A percentile compares a stretch with the other conserved stretches of the same genome.
phyloP scores from a whole-genome alignment of 2,329 filamentous ascomycete genomes.

The Diaporthe destruens region DNA sequence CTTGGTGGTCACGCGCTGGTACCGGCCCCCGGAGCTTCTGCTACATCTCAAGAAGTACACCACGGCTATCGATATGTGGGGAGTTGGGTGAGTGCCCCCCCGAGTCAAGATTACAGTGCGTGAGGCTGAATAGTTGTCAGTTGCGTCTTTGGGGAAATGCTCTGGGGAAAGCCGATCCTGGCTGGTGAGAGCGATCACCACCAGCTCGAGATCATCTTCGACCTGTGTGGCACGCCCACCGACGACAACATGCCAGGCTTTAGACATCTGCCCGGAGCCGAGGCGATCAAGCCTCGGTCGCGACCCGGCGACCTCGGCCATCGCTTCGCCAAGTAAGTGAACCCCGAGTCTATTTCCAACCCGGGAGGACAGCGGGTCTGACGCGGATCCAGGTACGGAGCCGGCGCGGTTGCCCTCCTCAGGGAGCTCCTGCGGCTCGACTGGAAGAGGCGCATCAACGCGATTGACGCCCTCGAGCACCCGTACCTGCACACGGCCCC shows the following conservation, averaged over 20 bases:
- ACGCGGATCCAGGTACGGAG: conserved; percentile 65
- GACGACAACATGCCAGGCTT: conserved; percentile 95
- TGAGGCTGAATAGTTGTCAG: conserved; percentile 57
- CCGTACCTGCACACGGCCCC: conserved; percentile 88
- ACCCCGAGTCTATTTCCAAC: too few species aligned
- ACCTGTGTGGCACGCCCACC: conserved; percentile 88
- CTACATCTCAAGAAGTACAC: conserved; percentile 92
- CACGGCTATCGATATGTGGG: conserved; percentile 98
- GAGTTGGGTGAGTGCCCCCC: conserved; percentile 79
- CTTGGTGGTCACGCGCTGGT: conserved; percentile 98
- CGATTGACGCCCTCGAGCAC: conserved; percentile 92
- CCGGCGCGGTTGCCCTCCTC: conserved; percentile 82
- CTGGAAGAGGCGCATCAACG: conserved; percentile 90
- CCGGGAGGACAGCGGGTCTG: not conserved
- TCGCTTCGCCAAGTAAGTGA: conserved; percentile 76
- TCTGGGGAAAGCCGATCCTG: conserved; percentile 91
- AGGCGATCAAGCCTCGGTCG: conserved; percentile 75
- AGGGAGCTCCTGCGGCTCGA: conserved; percentile 88
- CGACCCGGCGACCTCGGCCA: conserved; percentile 75
- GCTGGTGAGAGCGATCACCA: conserved; percentile 89
- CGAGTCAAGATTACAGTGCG: not conserved
- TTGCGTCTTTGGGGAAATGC: conserved; percentile 99
- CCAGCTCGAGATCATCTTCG: conserved; percentile 94
- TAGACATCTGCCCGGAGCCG: conserved; percentile 83
- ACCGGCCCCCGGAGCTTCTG: conserved; percentile 91